Percentiles rank a stretch among this genome's conserved stretches.
Conservation (phyloP, 331 rosid species). For the Quercus phellos region DNA sequence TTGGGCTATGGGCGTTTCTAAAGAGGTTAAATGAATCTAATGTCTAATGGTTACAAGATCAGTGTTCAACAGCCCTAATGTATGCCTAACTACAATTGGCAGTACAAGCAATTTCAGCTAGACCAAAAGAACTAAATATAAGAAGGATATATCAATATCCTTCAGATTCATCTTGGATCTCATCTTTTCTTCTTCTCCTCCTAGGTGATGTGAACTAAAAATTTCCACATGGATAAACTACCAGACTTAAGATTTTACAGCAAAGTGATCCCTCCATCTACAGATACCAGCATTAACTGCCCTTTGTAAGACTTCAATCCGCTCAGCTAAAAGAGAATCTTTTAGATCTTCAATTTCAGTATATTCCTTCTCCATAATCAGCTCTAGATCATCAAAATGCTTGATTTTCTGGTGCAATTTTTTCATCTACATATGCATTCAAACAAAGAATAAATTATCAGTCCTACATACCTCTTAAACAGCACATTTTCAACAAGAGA, state of each 20-base stretch:
- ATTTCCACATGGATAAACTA: constrained; percentile 6
- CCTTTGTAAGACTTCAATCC: constrained; percentile 49
- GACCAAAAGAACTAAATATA: background rate
- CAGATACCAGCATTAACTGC: constrained; percentile 54
- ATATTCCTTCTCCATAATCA: constrained; percentile 64
- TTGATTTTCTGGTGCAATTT: constrained; percentile 65
- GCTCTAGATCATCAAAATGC: constrained; percentile 72
- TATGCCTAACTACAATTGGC: background rate
- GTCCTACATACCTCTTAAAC: background rate
- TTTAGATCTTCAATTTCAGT: constrained; percentile 52
- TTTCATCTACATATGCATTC: constrained; percentile 39
- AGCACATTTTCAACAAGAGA: background rate
- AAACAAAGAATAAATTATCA: constrained; percentile 23
- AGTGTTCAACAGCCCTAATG: background rate
- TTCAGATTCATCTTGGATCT: background rate
- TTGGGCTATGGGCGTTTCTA: background rate
- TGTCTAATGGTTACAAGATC: background rate
- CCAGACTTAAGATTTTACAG: constrained; percentile 40
- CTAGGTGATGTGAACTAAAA: constrained; percentile 4
- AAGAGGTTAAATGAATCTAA: background rate
- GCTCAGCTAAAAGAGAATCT: constrained; percentile 53
- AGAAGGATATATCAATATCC: background rate
- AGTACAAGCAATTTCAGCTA: background rate
- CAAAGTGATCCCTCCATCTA: constrained; percentile 76
- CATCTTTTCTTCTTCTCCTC: background rate